A percentile compares a stretch with the other conserved stretches of the same genome.
Evolutionary conservation across 164 flowering plant species (phyloP).

Genomic region (Akebia trifoliata): DNA sequence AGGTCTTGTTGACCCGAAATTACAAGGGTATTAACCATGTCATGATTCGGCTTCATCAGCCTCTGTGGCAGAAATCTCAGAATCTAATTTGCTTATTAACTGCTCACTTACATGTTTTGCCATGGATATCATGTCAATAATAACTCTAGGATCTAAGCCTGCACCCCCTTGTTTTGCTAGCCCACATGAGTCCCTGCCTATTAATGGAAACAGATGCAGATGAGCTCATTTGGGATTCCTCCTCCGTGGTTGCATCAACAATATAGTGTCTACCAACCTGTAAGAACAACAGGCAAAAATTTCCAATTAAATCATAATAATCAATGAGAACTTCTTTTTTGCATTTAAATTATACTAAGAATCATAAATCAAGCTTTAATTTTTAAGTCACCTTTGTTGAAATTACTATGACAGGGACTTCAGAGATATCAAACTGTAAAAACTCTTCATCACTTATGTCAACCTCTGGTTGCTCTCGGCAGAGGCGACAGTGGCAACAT

Average conservation of each 20-base stretch:
- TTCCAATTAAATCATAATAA: no score
- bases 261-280: slow-evolving; percentile 89
- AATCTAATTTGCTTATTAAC: slow-evolving; percentile 64
- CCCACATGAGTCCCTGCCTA: slow-evolving; percentile 69
- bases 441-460: slow-evolving; percentile 94
- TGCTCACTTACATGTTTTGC: slow-evolving; percentile 73
- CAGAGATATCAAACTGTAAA: slow-evolving; percentile 82
- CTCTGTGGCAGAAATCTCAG: slow-evolving; percentile 86
- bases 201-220: slow-evolving; percentile 77
- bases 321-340: no score
- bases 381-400: slow-evolving; percentile 63
- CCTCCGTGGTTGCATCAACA: slow-evolving; percentile 86
- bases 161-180: slow-evolving; percentile 81
- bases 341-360: no score
- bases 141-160: slow-evolving; percentile 81
- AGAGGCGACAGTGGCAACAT: slow-evolving; percentile 47
- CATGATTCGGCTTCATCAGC: slow-evolving; percentile 48
- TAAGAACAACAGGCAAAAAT: neutral
- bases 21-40: no score
- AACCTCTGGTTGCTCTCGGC: slow-evolving; percentile 77
- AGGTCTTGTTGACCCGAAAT: no score
- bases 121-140: slow-evolving; percentile 91
- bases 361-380: neutral
- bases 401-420: slow-evolving; percentile 77
- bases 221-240: slow-evolving; percentile 93